These are phyloP conservation scores for Pythium diclinum DNA, from an alignment of 352 stramenopile species.

Conservation along the genomic window DNA sequence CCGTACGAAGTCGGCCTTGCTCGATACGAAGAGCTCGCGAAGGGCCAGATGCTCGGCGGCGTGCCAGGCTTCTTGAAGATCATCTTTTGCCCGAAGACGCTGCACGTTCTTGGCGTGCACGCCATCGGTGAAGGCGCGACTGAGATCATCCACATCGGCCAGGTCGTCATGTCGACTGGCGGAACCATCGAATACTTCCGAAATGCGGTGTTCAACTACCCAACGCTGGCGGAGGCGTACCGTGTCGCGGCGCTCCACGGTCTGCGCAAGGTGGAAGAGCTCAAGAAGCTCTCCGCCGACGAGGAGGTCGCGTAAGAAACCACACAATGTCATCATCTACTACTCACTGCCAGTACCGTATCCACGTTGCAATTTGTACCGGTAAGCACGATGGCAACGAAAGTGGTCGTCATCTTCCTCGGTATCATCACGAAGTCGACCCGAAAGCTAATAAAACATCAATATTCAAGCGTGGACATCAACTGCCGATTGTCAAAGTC, in stretches of 20 bases:
- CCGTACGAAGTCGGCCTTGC: constrained; percentile 78
- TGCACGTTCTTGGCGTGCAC: constrained; percentile 77
- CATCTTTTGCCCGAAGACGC: constrained; percentile 76
- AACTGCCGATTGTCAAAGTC: background rate
- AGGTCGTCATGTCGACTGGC: constrained; percentile 83
- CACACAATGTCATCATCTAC: background rate
- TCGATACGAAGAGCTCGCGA: constrained; percentile 81
- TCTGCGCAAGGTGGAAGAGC: constrained; percentile 63
- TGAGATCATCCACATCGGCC: constrained; percentile 90
- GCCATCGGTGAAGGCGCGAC: constrained; percentile 83
- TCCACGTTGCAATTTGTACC: background rate
- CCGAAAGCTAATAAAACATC: no score
- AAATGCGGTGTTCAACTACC: constrained; percentile 92
- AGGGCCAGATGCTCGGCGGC: constrained; percentile 82
- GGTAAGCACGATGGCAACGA: no score
- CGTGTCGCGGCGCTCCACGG: constrained; percentile 77
- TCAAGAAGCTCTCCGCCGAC: constrained; percentile 30
- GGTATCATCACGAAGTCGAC: background rate
- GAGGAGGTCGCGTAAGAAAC: constrained; percentile 19
- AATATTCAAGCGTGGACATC: no score
- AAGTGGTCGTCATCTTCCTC: no score
- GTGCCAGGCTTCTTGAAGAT: constrained; percentile 82
- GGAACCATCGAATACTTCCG: constrained; percentile 89
- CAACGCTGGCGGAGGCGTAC: constrained; percentile 86
- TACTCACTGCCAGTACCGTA: background rate